Percentiles rank a stretch among this genome's conserved stretches.
phyloP scores from a whole-genome alignment of 352 stramenopile genomes.

The Globisporangium acanthophoron region DNA sequence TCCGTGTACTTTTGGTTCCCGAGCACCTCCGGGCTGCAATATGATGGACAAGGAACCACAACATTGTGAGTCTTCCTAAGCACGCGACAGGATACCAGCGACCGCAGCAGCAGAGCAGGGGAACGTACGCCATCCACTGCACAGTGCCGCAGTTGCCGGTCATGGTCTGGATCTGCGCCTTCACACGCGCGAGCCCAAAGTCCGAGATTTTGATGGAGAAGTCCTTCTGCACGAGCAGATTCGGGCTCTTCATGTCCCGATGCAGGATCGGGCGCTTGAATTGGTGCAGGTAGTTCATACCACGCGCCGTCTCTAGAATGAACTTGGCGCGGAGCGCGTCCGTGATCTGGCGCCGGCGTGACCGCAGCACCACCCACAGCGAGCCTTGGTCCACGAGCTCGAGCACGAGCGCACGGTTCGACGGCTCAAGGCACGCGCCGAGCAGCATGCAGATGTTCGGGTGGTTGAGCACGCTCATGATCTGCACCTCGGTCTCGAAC shows the following conservation, averaged over 20 bases:
- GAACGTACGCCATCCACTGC: constrained; percentile 64
- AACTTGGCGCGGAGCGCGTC: constrained; percentile 48
- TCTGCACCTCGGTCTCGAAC: constrained; percentile 80
- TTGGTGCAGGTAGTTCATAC: constrained; percentile 87
- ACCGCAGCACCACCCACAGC: constrained; percentile 89
- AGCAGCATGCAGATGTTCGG: constrained; percentile 97
- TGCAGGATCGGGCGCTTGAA: constrained; percentile 87
- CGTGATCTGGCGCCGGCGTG: constrained; percentile 32
- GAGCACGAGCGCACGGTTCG: constrained; percentile 94
- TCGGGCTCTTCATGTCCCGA: constrained; percentile 88
- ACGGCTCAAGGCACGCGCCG: constrained; percentile 90
- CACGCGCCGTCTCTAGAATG: constrained; percentile 67
- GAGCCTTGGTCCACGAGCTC: constrained; percentile 91
- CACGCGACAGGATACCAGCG: too few relatives aligned
- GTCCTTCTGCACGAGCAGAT: constrained; percentile 80
- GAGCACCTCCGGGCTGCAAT: constrained; percentile 71
- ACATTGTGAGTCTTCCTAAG: background rate
- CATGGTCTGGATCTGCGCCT: constrained; percentile 90
- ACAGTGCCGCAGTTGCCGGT: constrained; percentile 89
- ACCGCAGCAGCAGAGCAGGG: background rate
- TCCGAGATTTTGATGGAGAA: constrained; percentile 90
- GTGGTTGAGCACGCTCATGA: constrained; percentile 90
- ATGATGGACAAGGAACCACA: constrained; percentile 1
- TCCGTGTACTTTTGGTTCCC: constrained; percentile 91
- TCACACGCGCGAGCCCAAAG: constrained; percentile 89